Evolutionary conservation across 2,329 filamentous ascomycete species (phyloP), one percentile per base, ranked within the genome.

Genomic region (Ophiostoma triangulosporum): DNA sequence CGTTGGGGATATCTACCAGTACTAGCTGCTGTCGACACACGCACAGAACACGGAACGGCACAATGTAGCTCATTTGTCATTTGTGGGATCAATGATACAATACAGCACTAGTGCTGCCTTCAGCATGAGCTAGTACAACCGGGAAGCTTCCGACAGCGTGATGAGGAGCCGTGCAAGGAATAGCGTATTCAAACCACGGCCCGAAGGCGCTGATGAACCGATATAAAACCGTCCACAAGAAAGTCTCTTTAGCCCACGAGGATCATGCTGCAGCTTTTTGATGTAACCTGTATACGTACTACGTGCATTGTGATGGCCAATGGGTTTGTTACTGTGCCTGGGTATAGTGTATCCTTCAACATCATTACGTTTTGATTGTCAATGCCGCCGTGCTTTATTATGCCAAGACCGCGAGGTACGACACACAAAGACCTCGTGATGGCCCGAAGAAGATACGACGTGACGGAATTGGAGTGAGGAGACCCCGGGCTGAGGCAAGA

Each of bases 181-280:
- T 4, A 38, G 3, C 15, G 35, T 7, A 8, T 9, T 9, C 8
- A 38, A 20, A 38, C n/a, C 17, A 38, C 7, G 7, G 3, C n/a
- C 3, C 33, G 17, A 36, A 6, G 15, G 17, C 35, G 20, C 24
- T 26, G 38, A 43, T 15, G n/a, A 36, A 17, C 17, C 35, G 35
- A 17, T 24, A 43, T 24, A 15, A 29, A 4, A 35, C 33, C 35
- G 52, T 38, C 53, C 26, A 51, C 40, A 24, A 33, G 29, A 50
- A 50, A 54, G 48, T 46, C 32, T 54, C 32, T 51, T 51, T 33
- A 31, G 53, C 38, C 36, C 53, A 54, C 53, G 53, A 24, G 53
- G 53, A 17, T 24, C 45, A n/a, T 15, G 31, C 38, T 54, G 48
- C 38, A 51, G 52, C 27, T 20, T 15, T 20, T 17, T n/a, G 15